Evolutionary conservation across 768 basidiomycete species (phyloP), one percentile per base, ranked within the genome.

Genomic region (Pilatotrama ljubarskyi): DNA sequence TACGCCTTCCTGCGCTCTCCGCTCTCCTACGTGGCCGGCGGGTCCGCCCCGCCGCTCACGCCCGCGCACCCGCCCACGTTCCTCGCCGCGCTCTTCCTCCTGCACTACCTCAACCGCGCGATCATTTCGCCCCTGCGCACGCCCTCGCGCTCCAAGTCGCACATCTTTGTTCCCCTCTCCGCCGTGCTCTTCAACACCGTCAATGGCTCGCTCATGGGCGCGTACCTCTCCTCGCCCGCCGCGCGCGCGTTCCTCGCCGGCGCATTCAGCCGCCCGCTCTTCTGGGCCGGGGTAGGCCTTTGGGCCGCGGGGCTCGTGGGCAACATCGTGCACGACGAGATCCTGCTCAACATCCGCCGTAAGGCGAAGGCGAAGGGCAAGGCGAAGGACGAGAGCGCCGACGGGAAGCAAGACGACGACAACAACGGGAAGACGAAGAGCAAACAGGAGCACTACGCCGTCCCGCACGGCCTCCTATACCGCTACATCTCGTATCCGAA

Each of bases 251-350:
- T 78, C 67, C 76, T 85, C 42, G 59, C 61, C 0, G 64, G 62
- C 8, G 72, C 76, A 6, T 68, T 69, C 29, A 60, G 71, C 14
- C 73, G 74, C 7, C 72, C 79, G 15, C 68, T 66, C 0, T 94
- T 93, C 74, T 87, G 84, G 77, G 37, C 73, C 3, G 91, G 91
- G 2, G 68, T 91, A 13, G 67, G 58, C 0, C 67, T 95, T 2
- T 98, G 93, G 90, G 76, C 77, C 0, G 35, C 76, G 0, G 96
- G 96, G 0, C 80, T 95, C 42, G 74, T 70, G 0, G 91, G 93
- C 0, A 98, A 98, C 73, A 76, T 97, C 32, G 76, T 82, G 35
- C 95, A 97, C 72, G 96, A 98, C 74, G 95, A 97, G 71, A 80
- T 98, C 26, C 84, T 98, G 9, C 79, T 93, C 68, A 79, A 88